phyloP scores from a whole-genome alignment of 2,329 filamentous ascomycete species.

The Emergomyces pasteurianus region DNA sequence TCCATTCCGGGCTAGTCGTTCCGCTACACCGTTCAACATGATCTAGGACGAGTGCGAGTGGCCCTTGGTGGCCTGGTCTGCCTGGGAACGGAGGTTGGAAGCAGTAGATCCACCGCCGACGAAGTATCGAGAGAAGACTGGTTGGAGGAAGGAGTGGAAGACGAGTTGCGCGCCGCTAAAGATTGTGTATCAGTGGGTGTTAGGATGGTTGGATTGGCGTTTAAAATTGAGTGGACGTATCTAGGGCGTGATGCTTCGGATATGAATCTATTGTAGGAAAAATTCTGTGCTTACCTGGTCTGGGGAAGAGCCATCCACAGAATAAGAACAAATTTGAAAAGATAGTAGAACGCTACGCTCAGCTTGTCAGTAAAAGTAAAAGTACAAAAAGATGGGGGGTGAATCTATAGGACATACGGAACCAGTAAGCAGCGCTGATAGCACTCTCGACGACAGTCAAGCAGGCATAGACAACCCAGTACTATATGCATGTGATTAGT shows the following conservation, averaged over 20 bases:
- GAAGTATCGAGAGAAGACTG: conserved; percentile 91
- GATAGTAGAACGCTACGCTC: conserved; percentile 76
- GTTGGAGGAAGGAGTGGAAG: conserved; percentile 91
- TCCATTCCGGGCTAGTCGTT: not conserved
- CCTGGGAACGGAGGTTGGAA: conserved; percentile 78
- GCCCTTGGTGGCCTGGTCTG: conserved; percentile 51
- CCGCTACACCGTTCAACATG: not conserved
- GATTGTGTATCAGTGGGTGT: not conserved
- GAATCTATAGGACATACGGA: conserved; percentile 36
- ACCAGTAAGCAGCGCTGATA: conserved; percentile 57
- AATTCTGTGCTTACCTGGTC: conserved; percentile 59
- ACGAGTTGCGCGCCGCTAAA: conserved; percentile 82
- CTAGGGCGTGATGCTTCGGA: not conserved
- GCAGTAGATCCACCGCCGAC: conserved; percentile 57
- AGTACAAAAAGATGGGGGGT: not conserved
- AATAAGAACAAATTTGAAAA: conserved; percentile 96
- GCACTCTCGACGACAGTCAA: conserved; percentile 54
- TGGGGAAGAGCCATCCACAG: conserved; percentile 95
- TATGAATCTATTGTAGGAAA: not conserved
- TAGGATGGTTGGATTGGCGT: not conserved
- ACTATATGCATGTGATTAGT: conserved; percentile 32
- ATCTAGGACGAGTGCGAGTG: conserved; percentile 48
- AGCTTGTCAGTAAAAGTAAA: not conserved
- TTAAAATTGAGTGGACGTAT: no score
- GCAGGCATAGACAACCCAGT: conserved; percentile 58